Evolutionary conservation across 2,329 filamentous ascomycete species (phyloP), one percentile per base, ranked within the genome.

Genomic region (Fusarium tanahbumbuense): DNA sequence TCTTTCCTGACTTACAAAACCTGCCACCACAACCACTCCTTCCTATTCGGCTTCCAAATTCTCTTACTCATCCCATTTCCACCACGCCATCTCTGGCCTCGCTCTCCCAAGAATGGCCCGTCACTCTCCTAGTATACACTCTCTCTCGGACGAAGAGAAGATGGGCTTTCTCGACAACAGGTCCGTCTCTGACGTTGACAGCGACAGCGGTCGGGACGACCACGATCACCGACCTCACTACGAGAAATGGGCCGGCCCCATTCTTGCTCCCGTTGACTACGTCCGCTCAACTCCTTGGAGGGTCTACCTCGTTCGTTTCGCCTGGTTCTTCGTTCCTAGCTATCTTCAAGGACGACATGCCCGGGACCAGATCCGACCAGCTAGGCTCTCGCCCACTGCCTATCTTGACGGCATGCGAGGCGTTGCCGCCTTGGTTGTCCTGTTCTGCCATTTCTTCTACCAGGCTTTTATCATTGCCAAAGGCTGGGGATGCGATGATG

Each of bases 371-470:
- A 78, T 79, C 52, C 79, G 79, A n/a, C 76, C 79, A 7, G 76
- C 81, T 25, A 81, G 81, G 49, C 77, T 85, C n/a, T 76, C 81
- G 37, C 86, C 86, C 18, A 88, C 86, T 11, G 82, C 86, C 10
- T 88, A 88, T 70, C 84, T 88, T 48, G 87, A 88, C 70, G 86
- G 86, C 64, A 85, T 88, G 81, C 83, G 86, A 65, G 86, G 86
- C 16, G 75, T 88, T 15, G 86, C 86, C 41, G 86, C 86, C 8
- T 80, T 88, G 32, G 81, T 85, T 62, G 86, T 88, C 66, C 86
- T 85, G 76, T 85, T 87, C 76, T 88, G 86, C 70, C 86, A 88
- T 76, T 86, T 84, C 73, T 82, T 81, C 53, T 88, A 87, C 75
- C 85, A 85, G 41, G 80, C 79, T 68, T 87, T 86, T 76, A 76